Evolutionary conservation across 306 rosid species (phyloP).

Genomic region (Malus orientalis): DNA sequence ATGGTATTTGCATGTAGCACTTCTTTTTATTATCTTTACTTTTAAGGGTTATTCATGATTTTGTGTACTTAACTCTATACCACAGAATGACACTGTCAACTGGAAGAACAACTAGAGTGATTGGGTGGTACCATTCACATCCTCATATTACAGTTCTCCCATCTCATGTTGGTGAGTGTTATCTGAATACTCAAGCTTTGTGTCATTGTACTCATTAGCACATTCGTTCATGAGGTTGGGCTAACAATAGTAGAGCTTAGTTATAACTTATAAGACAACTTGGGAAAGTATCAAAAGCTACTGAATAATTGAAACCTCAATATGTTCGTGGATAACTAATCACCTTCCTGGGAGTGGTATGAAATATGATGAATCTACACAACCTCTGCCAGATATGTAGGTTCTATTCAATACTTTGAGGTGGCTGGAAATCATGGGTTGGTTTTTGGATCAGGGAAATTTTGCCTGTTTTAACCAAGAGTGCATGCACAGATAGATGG

Average conservation of each 20-base stretch:
- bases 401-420: conserved; percentile 12
- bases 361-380: conserved; percentile 45
- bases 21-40: not conserved
- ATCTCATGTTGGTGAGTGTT: conserved; percentile 83
- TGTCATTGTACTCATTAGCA: not conserved
- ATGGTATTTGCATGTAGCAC: not conserved
- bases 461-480: conserved; percentile 53
- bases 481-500: conserved; percentile 22
- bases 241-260: not conserved
- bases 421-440: conserved; percentile 43
- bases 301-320: not conserved
- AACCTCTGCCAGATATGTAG: conserved; percentile 22
- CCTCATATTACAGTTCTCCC: conserved; percentile 99
- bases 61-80: conserved; percentile 46
- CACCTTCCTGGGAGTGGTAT: conserved; percentile 18
- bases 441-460: conserved; percentile 59
- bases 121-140: conserved; percentile 99
- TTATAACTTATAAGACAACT: not conserved
- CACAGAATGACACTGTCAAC: conserved; percentile 62
- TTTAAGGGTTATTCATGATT: not conserved
- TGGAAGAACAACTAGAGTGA: conserved; percentile 87
- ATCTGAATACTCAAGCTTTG: not conserved
- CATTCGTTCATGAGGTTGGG: not conserved
- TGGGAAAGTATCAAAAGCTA: not conserved
- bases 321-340: not conserved